Evolutionary conservation across 108 stramenopile genomes (phyloP), one percentile per base, ranked within the genome.

Genomic region (Fragilaria radians): DNA sequence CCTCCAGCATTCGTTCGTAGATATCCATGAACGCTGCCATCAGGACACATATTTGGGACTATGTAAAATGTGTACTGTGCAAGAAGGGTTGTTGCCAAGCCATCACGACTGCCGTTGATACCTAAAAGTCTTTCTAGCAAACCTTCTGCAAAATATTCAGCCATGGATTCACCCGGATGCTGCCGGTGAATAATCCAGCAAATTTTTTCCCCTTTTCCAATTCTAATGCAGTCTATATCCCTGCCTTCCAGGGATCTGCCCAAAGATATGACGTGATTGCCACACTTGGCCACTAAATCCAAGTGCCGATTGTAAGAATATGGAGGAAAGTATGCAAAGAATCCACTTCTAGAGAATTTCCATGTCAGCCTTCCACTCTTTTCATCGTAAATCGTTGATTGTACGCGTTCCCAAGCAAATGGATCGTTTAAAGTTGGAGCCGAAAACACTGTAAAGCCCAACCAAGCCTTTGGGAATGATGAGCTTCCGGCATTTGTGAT

Each of bases 41-140:
- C 85, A 0, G 80, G 85, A 62, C 63, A 63, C 48, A 86, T 79
- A 56, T 74, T 75, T 9, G 85, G 85, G 0, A 86, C 75, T 64
- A 86, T 71, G 54, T 72, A 62, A 49, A 86, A 75, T 1, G 81
- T 82, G 60, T 71, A 80, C 47, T 63, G 53, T 28, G 79, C 55
- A 17, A 66, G 59, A 0, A 65, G 73, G 18, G 67, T 61, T 31
- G 51, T 18, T 1, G 73, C 65, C 18, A 65, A 22, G 2, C 52
- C 69, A 66, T 83, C 80, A 46, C 67, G 60, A 1, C 57, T 36
- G 11, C 30, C 28, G 26, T 36, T n/a, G 7, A 18, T 48, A n/a
- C 72, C 78, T 47, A 82, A 54, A 0, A 80, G 27, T 7, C 81
- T 59, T 42, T 22, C 54, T 24, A 81, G 46, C 3, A 85, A 48